A percentile compares a stretch with the other conserved stretches of the same genome.
Evolutionary conservation across 2,329 filamentous ascomycete species (phyloP).

Genomic region (Ampelomyces quisqualis): DNA sequence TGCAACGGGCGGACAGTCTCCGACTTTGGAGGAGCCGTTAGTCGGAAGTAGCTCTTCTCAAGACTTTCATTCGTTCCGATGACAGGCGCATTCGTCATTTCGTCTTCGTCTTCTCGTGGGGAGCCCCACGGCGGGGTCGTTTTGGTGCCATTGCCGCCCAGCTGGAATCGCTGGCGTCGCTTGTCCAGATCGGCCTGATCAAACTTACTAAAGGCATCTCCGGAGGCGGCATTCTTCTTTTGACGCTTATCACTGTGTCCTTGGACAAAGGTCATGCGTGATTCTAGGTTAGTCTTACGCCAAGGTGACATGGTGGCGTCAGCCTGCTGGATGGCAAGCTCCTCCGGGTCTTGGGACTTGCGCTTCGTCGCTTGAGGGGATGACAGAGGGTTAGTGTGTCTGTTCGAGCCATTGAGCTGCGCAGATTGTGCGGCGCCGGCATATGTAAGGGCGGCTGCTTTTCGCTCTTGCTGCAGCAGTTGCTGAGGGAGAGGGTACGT

Average conservation of each 20-base stretch:
- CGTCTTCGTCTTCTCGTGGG: conserved; percentile 51
- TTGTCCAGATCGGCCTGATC: conserved; percentile 82
- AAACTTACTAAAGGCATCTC: conserved; percentile 77
- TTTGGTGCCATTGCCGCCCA: conserved; percentile 53
- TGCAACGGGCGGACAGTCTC: conserved; percentile 82
- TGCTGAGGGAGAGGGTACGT: conserved; percentile 80
- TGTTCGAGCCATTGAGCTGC: conserved; percentile 17
- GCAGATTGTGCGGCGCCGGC: conserved; percentile 18
- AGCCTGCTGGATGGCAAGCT: conserved; percentile 52
- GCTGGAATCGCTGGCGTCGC: conserved; percentile 82
- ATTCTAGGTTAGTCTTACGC: conserved; percentile 72
- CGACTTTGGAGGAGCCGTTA: conserved; percentile 86
- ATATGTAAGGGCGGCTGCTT: conserved; percentile 33
- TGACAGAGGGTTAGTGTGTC: conserved; percentile 34
- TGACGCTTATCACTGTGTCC: conserved; percentile 50
- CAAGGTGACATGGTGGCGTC: conserved; percentile 63
- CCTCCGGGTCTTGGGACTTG: conserved; percentile 67
- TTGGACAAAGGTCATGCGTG: conserved; percentile 68
- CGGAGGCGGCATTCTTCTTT: conserved; percentile 50
- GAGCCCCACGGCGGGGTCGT: conserved; percentile 56
- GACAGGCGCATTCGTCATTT: conserved; percentile 64
- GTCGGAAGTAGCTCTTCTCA: conserved; percentile 92
- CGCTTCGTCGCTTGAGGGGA: conserved; percentile 71
- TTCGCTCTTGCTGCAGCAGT: conserved; percentile 68
- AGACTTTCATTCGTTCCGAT: conserved; percentile 80